These are phyloP conservation scores for Phialocephala sp. DNA, from an alignment of 2,329 filamentous ascomycete genomes.

Conservation along the genomic window DNA sequence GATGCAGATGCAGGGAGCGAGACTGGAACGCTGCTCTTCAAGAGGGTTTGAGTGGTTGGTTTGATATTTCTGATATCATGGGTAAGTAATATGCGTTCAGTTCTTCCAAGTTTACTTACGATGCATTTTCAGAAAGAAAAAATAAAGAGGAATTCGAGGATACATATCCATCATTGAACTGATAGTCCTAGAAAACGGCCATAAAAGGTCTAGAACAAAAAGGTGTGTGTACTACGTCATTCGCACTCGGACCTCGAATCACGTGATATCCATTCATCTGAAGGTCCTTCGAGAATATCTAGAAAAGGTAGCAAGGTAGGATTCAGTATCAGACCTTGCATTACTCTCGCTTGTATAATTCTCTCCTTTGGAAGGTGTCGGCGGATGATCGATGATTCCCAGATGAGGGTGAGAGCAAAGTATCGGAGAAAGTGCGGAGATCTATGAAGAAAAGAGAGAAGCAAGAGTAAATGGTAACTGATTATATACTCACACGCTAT, in stretches of 20 bases:
- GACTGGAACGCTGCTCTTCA: background rate
- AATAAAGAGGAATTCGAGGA: background rate
- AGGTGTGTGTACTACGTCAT: background rate
- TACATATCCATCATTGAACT: background rate
- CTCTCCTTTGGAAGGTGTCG: no score
- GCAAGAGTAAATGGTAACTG: background rate
- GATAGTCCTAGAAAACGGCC: background rate
- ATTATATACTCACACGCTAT: background rate
- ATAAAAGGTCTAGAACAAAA: conserved; percentile 1
- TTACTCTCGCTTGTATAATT: no score
- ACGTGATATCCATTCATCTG: background rate
- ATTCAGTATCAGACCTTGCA: no score
- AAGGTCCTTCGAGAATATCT: background rate
- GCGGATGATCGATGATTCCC: no score
- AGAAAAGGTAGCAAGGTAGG: no score
- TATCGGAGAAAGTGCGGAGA: no score
- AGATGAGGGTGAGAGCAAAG: no score
- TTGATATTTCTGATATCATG: background rate
- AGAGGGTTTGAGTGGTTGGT: background rate
- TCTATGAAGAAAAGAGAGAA: background rate
- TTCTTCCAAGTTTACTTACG: background rate
- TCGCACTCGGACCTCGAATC: background rate
- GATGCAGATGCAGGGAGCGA: background rate
- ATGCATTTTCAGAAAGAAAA: background rate
- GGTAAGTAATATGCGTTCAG: background rate